Evolutionary conservation across 805 yeast genomes (phyloP), one percentile per base, ranked within the genome.

Genomic region (Cyberlindnera amylophila): DNA sequence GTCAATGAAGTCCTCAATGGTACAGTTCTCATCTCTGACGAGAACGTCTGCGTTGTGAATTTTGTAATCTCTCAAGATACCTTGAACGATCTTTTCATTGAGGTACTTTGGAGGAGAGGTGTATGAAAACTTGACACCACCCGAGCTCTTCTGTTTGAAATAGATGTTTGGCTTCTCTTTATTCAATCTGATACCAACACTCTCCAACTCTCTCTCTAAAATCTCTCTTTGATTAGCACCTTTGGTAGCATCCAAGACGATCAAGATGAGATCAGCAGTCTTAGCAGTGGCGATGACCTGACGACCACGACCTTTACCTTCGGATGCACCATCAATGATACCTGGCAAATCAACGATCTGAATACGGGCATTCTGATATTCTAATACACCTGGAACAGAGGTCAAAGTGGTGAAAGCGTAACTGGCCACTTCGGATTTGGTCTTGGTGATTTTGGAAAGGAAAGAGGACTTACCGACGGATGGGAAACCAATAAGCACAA

Each of bases 281-380:
- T 93, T 83, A 0, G 97, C 96, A 0, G 96, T 93, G 2, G 98
- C 85, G 51, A 91, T 90, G 32, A 93, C 98, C 63, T 93, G 98
- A 55, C 96, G 76, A 44, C 98, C 98, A 64, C 99, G 79, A 55
- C 99, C 99, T 64, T 90, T 90, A 57, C 98, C 98, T 60, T 87
- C 96, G 28, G 95, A 75, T 4, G 98, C 98, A 34, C 98, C 98
- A 61, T 86, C 87, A 44, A 91, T 91, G 54, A 91, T 91, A 63
- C 99, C 99, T 1, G 99, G 99, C 39, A 91, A 68, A 74, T 91
- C 99, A n/a, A 91, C 91, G 52, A 93, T 82, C 67, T 91, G 99
- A 49, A 91, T 89, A 58, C 90, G 96, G 0, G 98, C 96, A 30
- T 98, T 98, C 59, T 89, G 88, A 60, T 91, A 89, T 60, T 89